Evolutionary conservation across 1,139 yeast species (phyloP), one percentile per base, ranked within the genome.

Genomic region (Hemisphaericaspora xylofermentans): DNA sequence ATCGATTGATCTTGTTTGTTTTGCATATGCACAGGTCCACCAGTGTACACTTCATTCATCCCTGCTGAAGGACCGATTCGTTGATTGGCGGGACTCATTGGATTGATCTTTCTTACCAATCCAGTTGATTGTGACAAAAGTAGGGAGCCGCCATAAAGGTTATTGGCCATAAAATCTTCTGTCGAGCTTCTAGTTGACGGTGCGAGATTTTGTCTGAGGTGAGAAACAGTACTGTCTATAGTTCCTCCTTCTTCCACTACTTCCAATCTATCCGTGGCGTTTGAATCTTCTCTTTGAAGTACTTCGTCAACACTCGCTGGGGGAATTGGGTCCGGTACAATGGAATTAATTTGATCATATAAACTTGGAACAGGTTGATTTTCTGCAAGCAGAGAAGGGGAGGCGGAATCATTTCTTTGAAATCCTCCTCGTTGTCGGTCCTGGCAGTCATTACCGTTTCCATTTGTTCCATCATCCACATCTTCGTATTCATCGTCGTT

Each of bases 81-180:
- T 13, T 24, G 31, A 24, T 31, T 36, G 6, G 14, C 36, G 7
- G 43, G 24, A 33, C 35, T 36, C 21, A 53, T 52, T 14, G 58
- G 56, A 36, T 66, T 69, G 3, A 72, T 52, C 46, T 71, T 71
- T 36, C 63, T 61, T 3, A 68, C 64, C 41, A 70, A 51, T 1
- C 78, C 78, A 0, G 78, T 72, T 1, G 75, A 68, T 46, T 72
- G 78, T 1, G 76, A 71, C 10, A 72, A 52, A 35, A 71, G 58
- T 27, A 72, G 50, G 5, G 76, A 70, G 2, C 76, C 76, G 2
- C 76, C 75, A 44, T 71, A 72, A 38, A 70, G 43, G 45, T 68
- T 68, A 35, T 57, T 60, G 3, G 63, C 51, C 15, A 50, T 52
- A 25, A 65, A 53, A 30, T 66, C 71, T 13, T 64, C 70, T 2